phyloP scores from a whole-genome alignment of 495 filamentous ascomycete species.

The Tuber calosporum region DNA sequence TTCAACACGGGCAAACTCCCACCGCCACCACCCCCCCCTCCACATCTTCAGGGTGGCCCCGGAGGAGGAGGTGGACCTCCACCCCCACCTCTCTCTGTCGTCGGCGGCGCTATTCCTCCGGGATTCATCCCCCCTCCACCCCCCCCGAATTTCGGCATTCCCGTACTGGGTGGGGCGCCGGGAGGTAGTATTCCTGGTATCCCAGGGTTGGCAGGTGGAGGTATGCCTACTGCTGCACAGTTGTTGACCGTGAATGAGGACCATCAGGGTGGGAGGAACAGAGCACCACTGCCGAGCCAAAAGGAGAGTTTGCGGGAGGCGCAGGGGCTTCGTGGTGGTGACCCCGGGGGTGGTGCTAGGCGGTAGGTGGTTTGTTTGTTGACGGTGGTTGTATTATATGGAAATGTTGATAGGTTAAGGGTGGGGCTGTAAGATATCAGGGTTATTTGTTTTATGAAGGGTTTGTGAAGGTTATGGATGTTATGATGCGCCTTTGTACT shows the following conservation, averaged over 20 bases:
- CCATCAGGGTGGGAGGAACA: conserved; percentile 45
- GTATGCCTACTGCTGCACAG: conserved; percentile 27
- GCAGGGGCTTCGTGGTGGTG: conserved; percentile 47
- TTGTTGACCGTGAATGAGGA: conserved; percentile 43
- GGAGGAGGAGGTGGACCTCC: conserved; percentile 27
- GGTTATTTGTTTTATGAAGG: background rate
- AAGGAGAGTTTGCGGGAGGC: conserved; percentile 72
- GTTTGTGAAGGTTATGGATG: background rate
- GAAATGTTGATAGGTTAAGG: background rate
- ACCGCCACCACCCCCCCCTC: conserved; percentile 48
- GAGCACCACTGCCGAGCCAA: conserved; percentile 70
- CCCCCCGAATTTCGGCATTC: conserved; percentile 37
- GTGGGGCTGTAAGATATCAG: background rate
- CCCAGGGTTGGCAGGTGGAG: conserved; percentile 40
- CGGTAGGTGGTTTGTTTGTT: background rate
- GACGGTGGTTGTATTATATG: background rate
- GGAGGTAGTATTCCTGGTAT: conserved; percentile 47
- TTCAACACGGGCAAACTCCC: conserved; percentile 45
- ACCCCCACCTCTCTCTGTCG: conserved; percentile 19
- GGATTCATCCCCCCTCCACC: conserved; percentile 35
- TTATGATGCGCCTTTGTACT: background rate
- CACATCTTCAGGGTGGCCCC: conserved; percentile 35
- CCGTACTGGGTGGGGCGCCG: conserved; percentile 32
- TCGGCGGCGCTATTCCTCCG: conserved; percentile 19
- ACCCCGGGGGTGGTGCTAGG: conserved; percentile 10